Evolutionary conservation across 257 asterid species (phyloP), one percentile per base, ranked within the genome.

Genomic region (Mitragyna speciosa): DNA sequence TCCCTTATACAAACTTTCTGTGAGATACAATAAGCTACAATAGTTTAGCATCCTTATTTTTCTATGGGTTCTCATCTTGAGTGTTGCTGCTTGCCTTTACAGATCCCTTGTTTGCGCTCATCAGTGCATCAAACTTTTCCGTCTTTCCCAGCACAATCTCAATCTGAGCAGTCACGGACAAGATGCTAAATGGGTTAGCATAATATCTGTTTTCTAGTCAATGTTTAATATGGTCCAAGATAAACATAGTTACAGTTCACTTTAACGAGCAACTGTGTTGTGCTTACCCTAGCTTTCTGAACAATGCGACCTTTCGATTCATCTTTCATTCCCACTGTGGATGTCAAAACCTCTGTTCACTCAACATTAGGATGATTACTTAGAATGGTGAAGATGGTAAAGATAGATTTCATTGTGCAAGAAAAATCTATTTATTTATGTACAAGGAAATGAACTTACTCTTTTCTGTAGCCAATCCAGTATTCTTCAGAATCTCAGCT

Each of bases 261-360:
- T 26, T 72, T 48, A 43, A 10, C 8, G 20, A 43, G 39, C 26
- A 24, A 74, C 19, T 49, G 22, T 12, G 51, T 68, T 14, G 51
- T 69, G 30, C 91, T 83, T 81, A 91, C 98, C 93, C 97, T 85
- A 41, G 98, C 98, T 85, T 94, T 94, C 84, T 92, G 98, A 79
- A 92, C 89, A 20, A 87, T 36, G 39, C 97, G 93, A 16, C 97
- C 98, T 79, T 92, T 92, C 54, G 91, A 78, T 77, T 87, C 93
- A 73, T 94, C 98, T 86, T 88, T 94, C 90, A 92, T 91, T 80
- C 94, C 97, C 72, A 93, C 94, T 5, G 97, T 94, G 70, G 97
- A 94, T 66, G 94, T 94, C 79, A 87, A 76, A 68, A 94, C 92
- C 76, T 91, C 97, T 94, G 85, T 78, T 11, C 36, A 70, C 14